These are phyloP conservation scores for Fraxinus cuspidata DNA, from an alignment of 257 asterid species.

Conservation along the genomic window DNA sequence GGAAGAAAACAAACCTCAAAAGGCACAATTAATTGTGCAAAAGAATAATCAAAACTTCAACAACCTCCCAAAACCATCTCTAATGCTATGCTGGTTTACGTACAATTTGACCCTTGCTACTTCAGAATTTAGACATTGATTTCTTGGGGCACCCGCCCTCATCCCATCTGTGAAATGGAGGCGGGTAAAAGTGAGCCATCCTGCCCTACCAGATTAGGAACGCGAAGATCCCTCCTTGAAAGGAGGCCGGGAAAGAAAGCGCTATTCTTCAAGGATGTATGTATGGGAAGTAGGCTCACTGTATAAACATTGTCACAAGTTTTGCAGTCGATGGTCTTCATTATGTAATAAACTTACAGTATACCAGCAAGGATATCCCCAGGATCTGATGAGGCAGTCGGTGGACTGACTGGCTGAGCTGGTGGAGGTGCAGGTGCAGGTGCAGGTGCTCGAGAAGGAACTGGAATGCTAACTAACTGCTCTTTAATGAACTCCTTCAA, in stretches of 20 bases:
- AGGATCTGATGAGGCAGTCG: background rate
- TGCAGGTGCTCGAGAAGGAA: conserved; percentile 50
- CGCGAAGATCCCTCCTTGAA: background rate
- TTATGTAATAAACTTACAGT: conserved; percentile 16
- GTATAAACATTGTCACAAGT: conserved; percentile 3
- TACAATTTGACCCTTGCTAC: conserved; percentile 33
- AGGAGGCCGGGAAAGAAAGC: background rate
- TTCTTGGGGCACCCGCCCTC: conserved; percentile 31
- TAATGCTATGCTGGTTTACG: conserved; percentile 32
- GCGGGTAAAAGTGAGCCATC: background rate
- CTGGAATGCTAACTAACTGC: conserved; percentile 62
- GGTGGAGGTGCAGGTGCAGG: background rate
- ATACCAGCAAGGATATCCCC: conserved; percentile 8
- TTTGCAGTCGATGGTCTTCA: conserved; percentile 6
- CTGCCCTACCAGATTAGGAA: background rate
- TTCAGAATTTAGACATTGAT: background rate
- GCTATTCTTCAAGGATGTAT: background rate
- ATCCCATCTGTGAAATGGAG: conserved; percentile 1
- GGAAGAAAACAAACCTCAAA: conserved; percentile 29
- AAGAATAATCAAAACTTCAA: conserved; percentile 43
- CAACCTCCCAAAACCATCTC: conserved; percentile 32
- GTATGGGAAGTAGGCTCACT: background rate
- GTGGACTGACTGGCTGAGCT: conserved; percentile 31
- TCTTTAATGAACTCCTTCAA: conserved; percentile 88
- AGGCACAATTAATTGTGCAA: conserved; percentile 35